A percentile compares a stretch with the other conserved stretches of the same genome.
These are phyloP conservation scores for Vaccinium vitisidaea DNA, from an alignment of 148 eudicot genomes.

Conservation along the genomic window DNA sequence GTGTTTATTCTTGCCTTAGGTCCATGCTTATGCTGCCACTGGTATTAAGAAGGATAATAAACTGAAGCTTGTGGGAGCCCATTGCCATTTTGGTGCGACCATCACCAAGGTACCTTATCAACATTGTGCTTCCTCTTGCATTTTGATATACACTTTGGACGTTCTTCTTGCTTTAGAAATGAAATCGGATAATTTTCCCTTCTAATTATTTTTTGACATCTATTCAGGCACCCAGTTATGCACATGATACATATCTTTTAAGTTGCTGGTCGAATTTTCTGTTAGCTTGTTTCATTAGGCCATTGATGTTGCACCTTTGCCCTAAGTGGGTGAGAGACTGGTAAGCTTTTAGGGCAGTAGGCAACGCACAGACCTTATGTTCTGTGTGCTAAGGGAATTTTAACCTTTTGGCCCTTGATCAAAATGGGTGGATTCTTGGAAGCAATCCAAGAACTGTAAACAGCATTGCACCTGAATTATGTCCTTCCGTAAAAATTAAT, in stretches of 20 bases:
- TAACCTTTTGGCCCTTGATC: neutral
- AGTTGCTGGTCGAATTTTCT: neutral
- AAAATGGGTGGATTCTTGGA: neutral
- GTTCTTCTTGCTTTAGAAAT: neutral
- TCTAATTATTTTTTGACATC: neutral
- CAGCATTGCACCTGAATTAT: neutral
- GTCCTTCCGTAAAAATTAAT: neutral
- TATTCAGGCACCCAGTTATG: neutral
- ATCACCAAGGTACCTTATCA: slow-evolving; percentile 63
- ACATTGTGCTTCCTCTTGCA: neutral
- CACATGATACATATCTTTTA: neutral
- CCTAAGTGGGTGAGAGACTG: neutral
- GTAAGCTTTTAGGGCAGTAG: neutral
- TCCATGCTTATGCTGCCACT: slow-evolving; percentile 93
- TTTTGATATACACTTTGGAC: neutral
- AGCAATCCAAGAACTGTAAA: neutral
- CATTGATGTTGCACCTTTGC: neutral
- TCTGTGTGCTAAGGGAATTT: neutral
- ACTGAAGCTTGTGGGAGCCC: slow-evolving; percentile 88
- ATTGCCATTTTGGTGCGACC: slow-evolving; percentile 96
- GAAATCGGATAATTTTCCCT: neutral
- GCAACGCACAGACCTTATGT: neutral
- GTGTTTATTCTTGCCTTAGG: slow-evolving; percentile 1
- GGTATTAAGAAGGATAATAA: slow-evolving; percentile 86
- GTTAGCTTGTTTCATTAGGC: neutral